phyloP scores from a whole-genome alignment of 2,329 filamentous ascomycete species.

The Fusarium veterinarium region DNA sequence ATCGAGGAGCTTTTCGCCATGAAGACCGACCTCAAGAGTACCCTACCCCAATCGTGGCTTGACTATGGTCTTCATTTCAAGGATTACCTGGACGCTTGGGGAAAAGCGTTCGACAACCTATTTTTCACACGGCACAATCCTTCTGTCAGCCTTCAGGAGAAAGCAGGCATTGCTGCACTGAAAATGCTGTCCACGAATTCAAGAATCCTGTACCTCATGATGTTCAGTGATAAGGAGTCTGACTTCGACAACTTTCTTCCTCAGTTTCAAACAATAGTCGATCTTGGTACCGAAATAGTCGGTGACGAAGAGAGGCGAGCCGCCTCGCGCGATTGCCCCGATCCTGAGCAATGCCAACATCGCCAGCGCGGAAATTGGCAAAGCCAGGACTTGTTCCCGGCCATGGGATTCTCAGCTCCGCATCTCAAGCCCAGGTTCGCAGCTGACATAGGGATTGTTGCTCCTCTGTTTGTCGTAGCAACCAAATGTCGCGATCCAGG shows the following conservation, averaged over 20 bases:
- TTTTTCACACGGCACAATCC: conserved; percentile 61
- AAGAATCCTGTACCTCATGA: conserved; percentile 68
- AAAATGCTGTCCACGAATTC: conserved; percentile 73
- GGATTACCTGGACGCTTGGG: conserved; percentile 65
- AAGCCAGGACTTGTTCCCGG: conserved; percentile 50
- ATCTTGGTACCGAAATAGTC: conserved; percentile 68
- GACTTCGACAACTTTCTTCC: conserved; percentile 66
- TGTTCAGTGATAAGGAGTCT: conserved; percentile 68
- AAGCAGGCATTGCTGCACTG: conserved; percentile 69
- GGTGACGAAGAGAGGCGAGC: conserved; percentile 67
- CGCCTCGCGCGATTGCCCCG: conserved; percentile 58
- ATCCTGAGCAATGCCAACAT: conserved; percentile 58
- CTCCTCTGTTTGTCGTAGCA: conserved; percentile 73
- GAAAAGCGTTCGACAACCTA: conserved; percentile 66
- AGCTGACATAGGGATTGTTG: conserved; percentile 72
- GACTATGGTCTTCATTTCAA: conserved; percentile 62
- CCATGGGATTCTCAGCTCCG: conserved; percentile 57
- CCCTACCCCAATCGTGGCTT: conserved; percentile 61
- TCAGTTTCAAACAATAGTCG: conserved; percentile 66
- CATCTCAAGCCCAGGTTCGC: conserved; percentile 73
- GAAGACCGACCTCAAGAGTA: conserved; percentile 63
- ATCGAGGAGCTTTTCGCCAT: conserved; percentile 64
- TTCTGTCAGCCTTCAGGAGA: conserved; percentile 64
- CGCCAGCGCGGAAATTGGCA: conserved; percentile 34
- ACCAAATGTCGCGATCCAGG: conserved; percentile 71